Percentiles rank a stretch among this genome's conserved stretches.
Conservation (phyloP, 306 rosid genomes). For the Fagus crenata region DNA sequence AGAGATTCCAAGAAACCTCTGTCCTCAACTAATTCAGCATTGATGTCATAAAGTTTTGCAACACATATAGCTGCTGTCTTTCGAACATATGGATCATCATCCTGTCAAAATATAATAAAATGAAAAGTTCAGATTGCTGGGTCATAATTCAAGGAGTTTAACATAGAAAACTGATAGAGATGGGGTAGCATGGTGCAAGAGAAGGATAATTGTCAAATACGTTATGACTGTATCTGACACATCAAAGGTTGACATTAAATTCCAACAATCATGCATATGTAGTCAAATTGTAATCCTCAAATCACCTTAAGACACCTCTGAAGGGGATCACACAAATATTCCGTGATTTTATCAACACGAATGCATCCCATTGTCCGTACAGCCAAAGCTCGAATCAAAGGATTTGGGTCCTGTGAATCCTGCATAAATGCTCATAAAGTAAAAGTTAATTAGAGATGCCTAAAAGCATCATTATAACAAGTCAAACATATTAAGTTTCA, state of each 20-base stretch:
- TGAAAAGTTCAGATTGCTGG: neutral
- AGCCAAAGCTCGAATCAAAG: slow-evolving; percentile 95
- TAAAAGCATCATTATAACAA: slow-evolving; percentile 9
- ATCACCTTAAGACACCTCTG: slow-evolving; percentile 96
- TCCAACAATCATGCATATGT: neutral
- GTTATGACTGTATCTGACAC: neutral
- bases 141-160: slow-evolving; percentile 18
- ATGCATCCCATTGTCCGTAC: slow-evolving; percentile 99
- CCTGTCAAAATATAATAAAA: slow-evolving; percentile 55
- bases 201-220: neutral
- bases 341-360: slow-evolving; percentile 98
- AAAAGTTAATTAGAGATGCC: slow-evolving; percentile 1
- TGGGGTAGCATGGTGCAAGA: neutral
- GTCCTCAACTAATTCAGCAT: slow-evolving; percentile 97
- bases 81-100: slow-evolving; percentile 98
- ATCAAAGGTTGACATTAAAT: slow-evolving; percentile 9
- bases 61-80: slow-evolving; percentile 99
- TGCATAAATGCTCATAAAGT: slow-evolving; percentile 36
- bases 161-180: neutral
- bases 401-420: slow-evolving; percentile 99
- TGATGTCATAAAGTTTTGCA: slow-evolving; percentile 96
- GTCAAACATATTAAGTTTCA: neutral
- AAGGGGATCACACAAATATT: slow-evolving; percentile 98
- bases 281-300: slow-evolving; percentile 5
- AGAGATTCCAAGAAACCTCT: slow-evolving; percentile 94